These are phyloP conservation scores for Fusarium papillatum DNA, from an alignment of 2,329 filamentous ascomycete species.

Conservation along the genomic window DNA sequence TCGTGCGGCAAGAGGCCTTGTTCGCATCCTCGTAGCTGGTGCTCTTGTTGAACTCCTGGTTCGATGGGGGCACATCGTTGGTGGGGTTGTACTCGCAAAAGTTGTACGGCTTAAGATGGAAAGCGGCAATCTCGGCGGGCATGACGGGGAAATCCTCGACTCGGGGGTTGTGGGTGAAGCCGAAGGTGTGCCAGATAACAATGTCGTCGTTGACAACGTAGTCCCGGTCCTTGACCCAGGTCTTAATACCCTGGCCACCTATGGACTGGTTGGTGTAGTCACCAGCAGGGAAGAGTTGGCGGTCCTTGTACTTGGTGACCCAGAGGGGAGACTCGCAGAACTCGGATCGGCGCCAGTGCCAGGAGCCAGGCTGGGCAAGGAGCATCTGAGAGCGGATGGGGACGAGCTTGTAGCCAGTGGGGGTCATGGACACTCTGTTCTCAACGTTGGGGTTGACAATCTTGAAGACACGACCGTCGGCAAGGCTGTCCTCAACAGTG, in stretches of 20 bases:
- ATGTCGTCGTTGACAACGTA: conserved; percentile 81
- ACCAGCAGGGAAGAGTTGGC: conserved; percentile 48
- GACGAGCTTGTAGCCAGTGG: conserved; percentile 62
- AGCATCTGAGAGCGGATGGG: conserved; percentile 61
- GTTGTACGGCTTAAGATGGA: conserved; percentile 62
- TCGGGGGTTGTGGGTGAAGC: conserved; percentile 79
- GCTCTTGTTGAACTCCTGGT: conserved; percentile 21
- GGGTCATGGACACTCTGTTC: conserved; percentile 17
- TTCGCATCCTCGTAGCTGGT: conserved; percentile 17
- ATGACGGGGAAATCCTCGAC: conserved; percentile 71
- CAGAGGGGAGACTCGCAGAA: conserved; percentile 58
- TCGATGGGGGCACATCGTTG: conserved; percentile 48
- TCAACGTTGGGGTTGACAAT: neutral
- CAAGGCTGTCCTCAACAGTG: neutral
- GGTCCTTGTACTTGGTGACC: conserved; percentile 53
- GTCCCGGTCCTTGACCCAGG: conserved; percentile 31
- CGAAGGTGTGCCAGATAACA: conserved; percentile 93
- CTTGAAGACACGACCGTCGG: neutral
- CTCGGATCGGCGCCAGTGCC: conserved; percentile 54
- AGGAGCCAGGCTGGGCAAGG: conserved; percentile 55
- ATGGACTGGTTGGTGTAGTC: conserved; percentile 64
- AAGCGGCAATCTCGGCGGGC: conserved; percentile 68
- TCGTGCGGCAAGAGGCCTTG: neutral
- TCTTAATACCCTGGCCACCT: conserved; percentile 55
- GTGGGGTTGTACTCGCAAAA: conserved; percentile 64